Evolutionary conservation across 2,329 filamentous ascomycete genomes (phyloP), one percentile per base, ranked within the genome.

Genomic region (Thelonectria rubi): DNA sequence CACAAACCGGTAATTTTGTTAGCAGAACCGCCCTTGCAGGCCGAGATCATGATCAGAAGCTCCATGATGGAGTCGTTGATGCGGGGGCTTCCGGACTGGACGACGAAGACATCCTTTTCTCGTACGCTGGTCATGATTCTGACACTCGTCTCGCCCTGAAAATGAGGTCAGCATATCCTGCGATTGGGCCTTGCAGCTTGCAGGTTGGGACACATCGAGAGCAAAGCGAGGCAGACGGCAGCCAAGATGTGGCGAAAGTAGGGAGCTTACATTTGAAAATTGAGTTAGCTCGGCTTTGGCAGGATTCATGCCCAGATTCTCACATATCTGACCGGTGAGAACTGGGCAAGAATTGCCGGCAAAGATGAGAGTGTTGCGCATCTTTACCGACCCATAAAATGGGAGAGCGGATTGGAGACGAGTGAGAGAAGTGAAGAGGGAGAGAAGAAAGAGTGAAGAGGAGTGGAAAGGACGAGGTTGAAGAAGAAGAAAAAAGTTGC

Each of bases 21-120:
- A 65, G 95, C 92, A 56, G 95, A 98, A 68, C 94, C 95, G 74
- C 95, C 94, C 80, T 97, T 98, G 86, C 95, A 99, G 70, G 95
- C 95, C 68, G 92, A 95, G 73, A 98, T 97, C 92, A 99, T 97
- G 79, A 99, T 98, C 75, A 99, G 86, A 75, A 99, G 86, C 84
- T 99, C 95, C 93, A 99, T 97, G 75, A 99, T 93, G 74, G 93
- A 96, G 81, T 99, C 95, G 78, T 99, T 99, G 84, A 97, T 97
- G 80, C 91, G 93, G 75, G 88, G 86, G 80, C 95, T 97, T 67
- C 95, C 95, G 65, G 94, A 98, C 82, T 99, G 95, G 63, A 99
- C 91, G 76, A 99, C 94, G 78, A 98, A 99, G 72, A 99, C 94
- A 85, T 99, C 94, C 79, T 98, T 96, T 76, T 99, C 96, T 70